phyloP scores from a whole-genome alignment of 805 yeast species.

The Kregervanrija delftensis region DNA sequence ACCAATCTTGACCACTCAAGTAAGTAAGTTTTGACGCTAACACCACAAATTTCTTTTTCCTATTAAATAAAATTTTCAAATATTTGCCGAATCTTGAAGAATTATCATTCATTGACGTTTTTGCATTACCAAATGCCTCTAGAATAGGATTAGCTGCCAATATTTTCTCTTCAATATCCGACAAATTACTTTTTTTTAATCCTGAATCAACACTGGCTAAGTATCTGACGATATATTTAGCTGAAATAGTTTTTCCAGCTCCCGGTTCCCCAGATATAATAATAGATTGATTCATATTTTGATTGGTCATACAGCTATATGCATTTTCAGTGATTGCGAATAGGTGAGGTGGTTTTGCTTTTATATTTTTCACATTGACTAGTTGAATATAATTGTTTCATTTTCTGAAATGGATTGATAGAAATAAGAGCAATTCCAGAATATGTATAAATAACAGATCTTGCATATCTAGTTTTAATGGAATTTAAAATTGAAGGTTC shows the following conservation, averaged over 20 bases:
- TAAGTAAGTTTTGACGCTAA: slow-evolving; percentile 85
- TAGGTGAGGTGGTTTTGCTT: slow-evolving; percentile 91
- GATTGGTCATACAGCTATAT: slow-evolving; percentile 86
- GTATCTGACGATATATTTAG: slow-evolving; percentile 95
- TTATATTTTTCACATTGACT: slow-evolving; percentile 94
- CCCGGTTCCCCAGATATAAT: slow-evolving; percentile 98
- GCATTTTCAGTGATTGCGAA: slow-evolving; percentile 98
- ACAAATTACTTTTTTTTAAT: slow-evolving; percentile 53
- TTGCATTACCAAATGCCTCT: slow-evolving; percentile 98
- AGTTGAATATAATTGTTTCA: slow-evolving; percentile 83
- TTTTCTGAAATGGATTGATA: slow-evolving; percentile 88
- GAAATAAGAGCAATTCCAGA: slow-evolving; percentile 97
- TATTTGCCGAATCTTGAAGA: slow-evolving; percentile 97
- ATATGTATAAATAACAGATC: slow-evolving; percentile 87
- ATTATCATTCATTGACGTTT: slow-evolving; percentile 94
- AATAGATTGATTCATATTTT: slow-evolving; percentile 82
- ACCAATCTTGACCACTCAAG: slow-evolving; percentile 92
- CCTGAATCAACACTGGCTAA: slow-evolving; percentile 84
- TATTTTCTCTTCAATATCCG: slow-evolving; percentile 87
- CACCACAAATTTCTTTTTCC: slow-evolving; percentile 81
- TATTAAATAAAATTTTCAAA: slow-evolving; percentile 80
- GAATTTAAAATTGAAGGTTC: slow-evolving; percentile 97
- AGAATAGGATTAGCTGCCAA: slow-evolving; percentile 95
- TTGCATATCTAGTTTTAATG: slow-evolving; percentile 81
- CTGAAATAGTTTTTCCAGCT: slow-evolving; percentile 97